Evolutionary conservation across 2,329 filamentous ascomycete species (phyloP).

Genomic region (Aspergillus sp.): DNA sequence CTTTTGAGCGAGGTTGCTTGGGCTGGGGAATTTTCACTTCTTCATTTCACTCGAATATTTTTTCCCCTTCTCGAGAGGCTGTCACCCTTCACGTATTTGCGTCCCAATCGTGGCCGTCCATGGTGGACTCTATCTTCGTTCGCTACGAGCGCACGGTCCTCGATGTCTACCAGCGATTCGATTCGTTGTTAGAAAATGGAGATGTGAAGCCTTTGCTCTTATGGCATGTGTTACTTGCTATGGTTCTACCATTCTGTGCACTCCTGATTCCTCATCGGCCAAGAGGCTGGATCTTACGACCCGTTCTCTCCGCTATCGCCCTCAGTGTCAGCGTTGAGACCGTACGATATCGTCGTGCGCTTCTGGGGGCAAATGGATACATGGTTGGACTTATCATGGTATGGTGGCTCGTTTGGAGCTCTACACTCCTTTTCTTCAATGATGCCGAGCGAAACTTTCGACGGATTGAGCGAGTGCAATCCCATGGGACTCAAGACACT

Average conservation of each 20-base stretch:
- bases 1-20: neutral
- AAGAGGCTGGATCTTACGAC: slow-evolving; percentile 39
- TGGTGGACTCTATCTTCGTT: slow-evolving; percentile 25
- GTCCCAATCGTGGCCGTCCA: slow-evolving; percentile 8
- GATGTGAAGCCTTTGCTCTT: slow-evolving; percentile 35
- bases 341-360: slow-evolving; percentile 47
- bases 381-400: slow-evolving; percentile 54
- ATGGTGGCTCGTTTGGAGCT: slow-evolving; percentile 57
- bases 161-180: slow-evolving; percentile 23
- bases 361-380: slow-evolving; percentile 53
- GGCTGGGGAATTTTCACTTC: neutral
- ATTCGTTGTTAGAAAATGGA: slow-evolving; percentile 27
- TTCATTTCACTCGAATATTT: too few species aligned
- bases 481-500: neutral
- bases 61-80: neutral
- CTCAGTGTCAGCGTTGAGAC: slow-evolving; percentile 45
- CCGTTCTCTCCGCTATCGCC: slow-evolving; percentile 46
- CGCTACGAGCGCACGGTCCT: slow-evolving; percentile 29
- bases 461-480: slow-evolving; percentile 51
- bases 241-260: slow-evolving; percentile 45
- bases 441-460: slow-evolving; percentile 57
- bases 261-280: slow-evolving; percentile 52
- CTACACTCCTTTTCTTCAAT: slow-evolving; percentile 54
- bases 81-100: neutral
- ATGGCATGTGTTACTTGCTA: slow-evolving; percentile 33